A percentile compares a stretch with the other conserved stretches of the same genome.
Conservation (phyloP, 2,329 filamentous ascomycete genomes). For the Fusarium sp. region DNA sequence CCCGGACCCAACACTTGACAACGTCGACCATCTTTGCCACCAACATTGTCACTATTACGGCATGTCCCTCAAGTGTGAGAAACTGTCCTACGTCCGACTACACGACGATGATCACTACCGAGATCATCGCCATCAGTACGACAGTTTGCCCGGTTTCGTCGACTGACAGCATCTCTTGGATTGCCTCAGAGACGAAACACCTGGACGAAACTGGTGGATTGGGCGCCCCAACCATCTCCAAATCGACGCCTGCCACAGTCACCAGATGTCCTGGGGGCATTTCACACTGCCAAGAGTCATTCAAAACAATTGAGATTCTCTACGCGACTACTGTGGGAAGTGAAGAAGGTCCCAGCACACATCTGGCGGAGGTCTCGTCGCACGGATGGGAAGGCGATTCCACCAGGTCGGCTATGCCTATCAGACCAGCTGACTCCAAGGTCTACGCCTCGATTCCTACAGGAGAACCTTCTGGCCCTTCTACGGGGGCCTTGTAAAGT, state of each 20-base stretch:
- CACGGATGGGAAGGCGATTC: not conserved
- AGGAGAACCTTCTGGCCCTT: not conserved
- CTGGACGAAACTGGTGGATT: not conserved
- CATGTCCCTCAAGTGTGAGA: not conserved
- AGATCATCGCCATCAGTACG: not conserved
- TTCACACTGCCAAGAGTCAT: not conserved
- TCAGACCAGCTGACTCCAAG: not conserved
- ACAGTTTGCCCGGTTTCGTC: not conserved
- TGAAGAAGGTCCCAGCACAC: not conserved
- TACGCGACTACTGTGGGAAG: not conserved
- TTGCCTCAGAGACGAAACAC: not conserved
- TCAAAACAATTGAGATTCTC: not conserved
- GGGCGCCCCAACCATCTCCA: not conserved
- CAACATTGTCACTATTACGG: not conserved
- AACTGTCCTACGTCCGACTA: not conserved
- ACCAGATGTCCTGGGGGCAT: not conserved
- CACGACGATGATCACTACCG: not conserved
- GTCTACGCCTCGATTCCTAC: not conserved
- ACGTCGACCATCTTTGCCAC: not conserved
- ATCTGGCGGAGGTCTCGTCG: not conserved
- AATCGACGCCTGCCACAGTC: not conserved
- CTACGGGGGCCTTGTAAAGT: not conserved
- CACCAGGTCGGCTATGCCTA: not conserved
- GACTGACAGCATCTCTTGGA: not conserved
- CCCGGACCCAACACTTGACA: not conserved